A percentile compares a stretch with the other conserved stretches of the same genome.
Evolutionary conservation across 805 yeast genomes (phyloP).

Genomic region (Myxozyma neotropica): DNA sequence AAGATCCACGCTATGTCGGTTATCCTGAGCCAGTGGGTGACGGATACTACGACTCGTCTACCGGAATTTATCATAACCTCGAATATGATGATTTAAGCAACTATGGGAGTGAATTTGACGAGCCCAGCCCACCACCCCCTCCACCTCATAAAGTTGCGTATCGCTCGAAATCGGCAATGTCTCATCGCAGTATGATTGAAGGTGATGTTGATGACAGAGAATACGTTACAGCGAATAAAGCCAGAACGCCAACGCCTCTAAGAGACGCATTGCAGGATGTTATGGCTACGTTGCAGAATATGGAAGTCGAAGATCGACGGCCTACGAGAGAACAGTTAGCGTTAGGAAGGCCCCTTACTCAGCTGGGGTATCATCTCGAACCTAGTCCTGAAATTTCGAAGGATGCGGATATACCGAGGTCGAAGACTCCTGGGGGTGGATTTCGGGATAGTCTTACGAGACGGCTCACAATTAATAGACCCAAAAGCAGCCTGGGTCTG

Average conservation of each 20-base stretch:
- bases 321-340: not conserved
- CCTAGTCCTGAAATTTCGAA: not conserved
- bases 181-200: conserved; percentile 11
- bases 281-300: conserved; percentile 38
- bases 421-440: not conserved
- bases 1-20: not conserved
- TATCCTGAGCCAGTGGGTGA: not conserved
- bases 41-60: conserved; percentile 7
- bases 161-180: conserved; percentile 20
- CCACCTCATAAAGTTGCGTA: conserved; percentile 42
- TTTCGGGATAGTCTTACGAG: conserved; percentile 3
- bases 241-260: conserved; percentile 39
- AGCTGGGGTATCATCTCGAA: not conserved
- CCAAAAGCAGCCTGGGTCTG: conserved; percentile 28
- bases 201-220: conserved; percentile 15
- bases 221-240: conserved; percentile 27
- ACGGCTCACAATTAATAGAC: conserved; percentile 10
- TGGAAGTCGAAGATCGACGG: conserved; percentile 25
- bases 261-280: conserved; percentile 44
- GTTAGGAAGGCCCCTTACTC: conserved; percentile 1
- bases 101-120: conserved; percentile 1
- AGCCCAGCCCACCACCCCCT: conserved; percentile 41
- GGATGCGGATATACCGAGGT: not conserved
- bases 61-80: conserved; percentile 16
- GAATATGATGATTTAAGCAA: conserved; percentile 7